Evolutionary conservation across 805 yeast species (phyloP).

Genomic region (Lipomyces yamanashiensis): DNA sequence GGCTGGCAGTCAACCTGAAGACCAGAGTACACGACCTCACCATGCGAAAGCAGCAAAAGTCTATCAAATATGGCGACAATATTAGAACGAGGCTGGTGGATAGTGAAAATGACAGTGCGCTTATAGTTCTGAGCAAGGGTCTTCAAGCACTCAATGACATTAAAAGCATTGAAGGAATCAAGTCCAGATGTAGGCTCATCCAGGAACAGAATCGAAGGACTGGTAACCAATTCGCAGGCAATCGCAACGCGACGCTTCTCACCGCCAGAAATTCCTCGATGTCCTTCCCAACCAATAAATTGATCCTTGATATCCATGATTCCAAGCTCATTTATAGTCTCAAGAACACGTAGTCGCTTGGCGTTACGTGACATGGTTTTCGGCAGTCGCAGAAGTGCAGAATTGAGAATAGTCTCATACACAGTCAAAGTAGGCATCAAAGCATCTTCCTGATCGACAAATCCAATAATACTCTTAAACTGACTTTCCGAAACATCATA

Average conservation of each 20-base stretch:
- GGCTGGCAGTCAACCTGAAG: constrained; percentile 73
- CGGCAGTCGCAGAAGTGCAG: constrained; percentile 88
- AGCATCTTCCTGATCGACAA: constrained; percentile 95
- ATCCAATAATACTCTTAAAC: constrained; percentile 76
- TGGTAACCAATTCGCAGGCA: constrained; percentile 90
- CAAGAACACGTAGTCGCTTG: constrained; percentile 78
- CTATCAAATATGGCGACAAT: constrained; percentile 90
- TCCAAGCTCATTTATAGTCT: constrained; percentile 83
- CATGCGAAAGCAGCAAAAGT: constrained; percentile 78
- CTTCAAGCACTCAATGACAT: constrained; percentile 84
- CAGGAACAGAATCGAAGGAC: constrained; percentile 78
- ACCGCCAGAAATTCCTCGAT: constrained; percentile 92
- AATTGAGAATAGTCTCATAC: constrained; percentile 89
- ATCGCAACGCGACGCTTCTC: constrained; percentile 90
- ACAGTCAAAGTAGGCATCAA: constrained; percentile 92
- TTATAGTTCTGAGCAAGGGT: constrained; percentile 77
- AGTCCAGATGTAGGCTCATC: constrained; percentile 97
- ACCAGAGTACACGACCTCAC: constrained; percentile 87
- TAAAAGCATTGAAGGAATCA: constrained; percentile 90
- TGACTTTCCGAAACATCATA: constrained; percentile 46
- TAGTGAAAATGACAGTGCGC: constrained; percentile 88
- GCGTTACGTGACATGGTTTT: constrained; percentile 71
- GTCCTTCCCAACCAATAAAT: constrained; percentile 84
- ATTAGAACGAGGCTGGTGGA: constrained; percentile 96
- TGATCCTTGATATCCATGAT: constrained; percentile 82